Evolutionary conservation across 2,329 filamentous ascomycete genomes (phyloP), one percentile per base, ranked within the genome.

Genomic region (Nothomitra cinnamomea): DNA sequence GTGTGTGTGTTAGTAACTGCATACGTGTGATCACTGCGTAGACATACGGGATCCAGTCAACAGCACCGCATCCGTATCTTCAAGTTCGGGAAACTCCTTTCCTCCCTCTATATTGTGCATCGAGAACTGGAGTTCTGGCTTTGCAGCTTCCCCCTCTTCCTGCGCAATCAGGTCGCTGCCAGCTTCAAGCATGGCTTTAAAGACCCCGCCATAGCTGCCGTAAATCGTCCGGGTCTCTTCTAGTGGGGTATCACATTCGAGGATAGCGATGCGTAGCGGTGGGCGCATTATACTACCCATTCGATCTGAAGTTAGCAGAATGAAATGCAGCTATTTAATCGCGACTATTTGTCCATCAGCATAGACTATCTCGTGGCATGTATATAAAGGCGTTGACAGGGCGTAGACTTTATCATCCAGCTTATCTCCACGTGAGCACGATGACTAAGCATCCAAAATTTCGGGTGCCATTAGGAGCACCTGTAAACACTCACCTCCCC

Each of bases 181-280:
- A 43, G 69, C 66, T 49, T 69, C 62, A 52, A 87, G 73, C 8
- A 87, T 73, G 36, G 73, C 63, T 17, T 69, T 73, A 67, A 87
- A 87, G 56, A 87, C 76, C 57, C 79, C 82, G 57, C 80, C 78
- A 68, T 95, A 95, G 56, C 75, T 74, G 52, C 79, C 78, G 67
- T 84, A 88, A 61, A 78, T 78, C 54, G 74, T 74, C 53, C 77
- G 70, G 38, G 83, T 78, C 43, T 75, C 67, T 1, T 79, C 76
- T 51, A 84, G 72, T 1, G 87, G 87, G 1, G 78, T 85, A 68
- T 95, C 90, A 71, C 85, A 83, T 73, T 95, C 87, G 60, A 96
- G 80, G 60, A 96, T 77, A 48, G 89, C 88, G 67, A 95, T 83
- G 54, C 85, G 83, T 59, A 90, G 70, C 28, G 78, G 77, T 32